Conservation (phyloP, 768 basidiomycete genomes). For the Dioszegia aurantiaca region DNA sequence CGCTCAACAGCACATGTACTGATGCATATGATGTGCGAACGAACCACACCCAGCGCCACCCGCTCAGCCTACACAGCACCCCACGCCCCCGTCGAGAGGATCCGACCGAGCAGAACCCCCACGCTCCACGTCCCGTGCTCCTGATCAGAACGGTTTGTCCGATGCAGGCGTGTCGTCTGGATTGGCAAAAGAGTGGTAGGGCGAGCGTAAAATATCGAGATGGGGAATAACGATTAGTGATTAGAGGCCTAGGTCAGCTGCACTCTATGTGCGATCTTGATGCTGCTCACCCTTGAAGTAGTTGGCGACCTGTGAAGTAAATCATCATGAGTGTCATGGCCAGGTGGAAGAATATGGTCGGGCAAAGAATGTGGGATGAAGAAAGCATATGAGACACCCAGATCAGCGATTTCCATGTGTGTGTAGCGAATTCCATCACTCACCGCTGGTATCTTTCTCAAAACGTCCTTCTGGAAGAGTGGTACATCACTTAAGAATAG, state of each 20-base stretch:
- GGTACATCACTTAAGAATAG: conserved; percentile 45
- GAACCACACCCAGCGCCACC: too few species aligned
- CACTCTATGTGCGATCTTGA: not conserved
- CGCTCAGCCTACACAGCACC: not conserved
- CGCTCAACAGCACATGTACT: too few species aligned
- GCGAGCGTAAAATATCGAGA: too few species aligned
- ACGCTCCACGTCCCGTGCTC: not conserved
- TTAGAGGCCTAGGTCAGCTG: not conserved
- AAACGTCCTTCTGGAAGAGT: conserved; percentile 47
- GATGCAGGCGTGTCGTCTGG: conserved; percentile 46
- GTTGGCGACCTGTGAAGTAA: conserved; percentile 11
- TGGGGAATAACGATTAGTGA: too few species aligned
- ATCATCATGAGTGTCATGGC: too few species aligned
- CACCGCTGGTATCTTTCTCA: conserved; percentile 47
- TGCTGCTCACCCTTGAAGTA: conserved; percentile 21
- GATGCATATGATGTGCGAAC: too few species aligned
- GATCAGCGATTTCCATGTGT: too few species aligned
- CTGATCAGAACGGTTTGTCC: conserved; percentile 48
- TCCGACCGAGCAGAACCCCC: not conserved
- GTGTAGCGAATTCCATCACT: too few species aligned
- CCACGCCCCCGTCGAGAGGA: not conserved
- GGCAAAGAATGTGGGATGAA: not conserved
- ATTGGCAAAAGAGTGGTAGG: too few species aligned
- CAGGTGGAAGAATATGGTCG: not conserved
- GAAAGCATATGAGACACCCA: not conserved